A percentile compares a stretch with the other conserved stretches of the same genome.
phyloP scores from a whole-genome alignment of 768 basidiomycete species.

The Kwoniella europaea region DNA sequence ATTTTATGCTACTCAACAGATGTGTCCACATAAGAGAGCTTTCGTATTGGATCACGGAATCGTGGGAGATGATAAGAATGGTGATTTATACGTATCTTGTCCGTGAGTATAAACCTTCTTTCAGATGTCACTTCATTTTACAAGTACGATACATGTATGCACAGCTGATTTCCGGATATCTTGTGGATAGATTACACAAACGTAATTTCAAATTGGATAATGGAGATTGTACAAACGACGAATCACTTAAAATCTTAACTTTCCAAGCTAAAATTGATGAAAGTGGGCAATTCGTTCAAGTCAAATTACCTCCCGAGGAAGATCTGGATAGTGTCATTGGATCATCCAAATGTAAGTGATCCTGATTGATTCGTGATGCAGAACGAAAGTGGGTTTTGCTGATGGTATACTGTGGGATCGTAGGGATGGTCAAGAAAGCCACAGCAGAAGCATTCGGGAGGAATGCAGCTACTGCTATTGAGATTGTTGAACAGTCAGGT shows the following conservation, averaged over 20 bases:
- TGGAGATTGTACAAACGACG: conserved; percentile 56
- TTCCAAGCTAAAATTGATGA: conserved; percentile 66
- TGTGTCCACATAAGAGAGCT: conserved; percentile 66
- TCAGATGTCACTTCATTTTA: conserved; percentile 44
- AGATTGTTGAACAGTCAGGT: conserved; percentile 40
- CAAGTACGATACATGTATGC: background rate
- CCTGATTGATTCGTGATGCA: too few relatives aligned
- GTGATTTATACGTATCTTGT: conserved; percentile 63
- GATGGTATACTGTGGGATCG: background rate
- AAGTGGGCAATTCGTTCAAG: conserved; percentile 59
- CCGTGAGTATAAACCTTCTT: conserved; percentile 57
- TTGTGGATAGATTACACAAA: conserved; percentile 66
- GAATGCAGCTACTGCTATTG: conserved; percentile 42
- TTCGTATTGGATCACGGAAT: conserved; percentile 73
- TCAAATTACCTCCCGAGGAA: conserved; percentile 64
- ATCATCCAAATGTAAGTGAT: conserved; percentile 66
- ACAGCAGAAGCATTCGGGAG: conserved; percentile 45
- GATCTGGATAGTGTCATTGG: conserved; percentile 70
- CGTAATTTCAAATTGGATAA: conserved; percentile 67
- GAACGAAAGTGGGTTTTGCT: too few relatives aligned
- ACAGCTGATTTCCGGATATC: background rate
- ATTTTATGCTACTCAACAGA: conserved; percentile 73
- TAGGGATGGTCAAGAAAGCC: conserved; percentile 62
- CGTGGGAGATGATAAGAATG: conserved; percentile 68
- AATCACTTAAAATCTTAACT: conserved; percentile 61